phyloP scores from a whole-genome alignment of 2,329 filamentous ascomycete species.

The Stachybotrys chlorohalonatus region DNA sequence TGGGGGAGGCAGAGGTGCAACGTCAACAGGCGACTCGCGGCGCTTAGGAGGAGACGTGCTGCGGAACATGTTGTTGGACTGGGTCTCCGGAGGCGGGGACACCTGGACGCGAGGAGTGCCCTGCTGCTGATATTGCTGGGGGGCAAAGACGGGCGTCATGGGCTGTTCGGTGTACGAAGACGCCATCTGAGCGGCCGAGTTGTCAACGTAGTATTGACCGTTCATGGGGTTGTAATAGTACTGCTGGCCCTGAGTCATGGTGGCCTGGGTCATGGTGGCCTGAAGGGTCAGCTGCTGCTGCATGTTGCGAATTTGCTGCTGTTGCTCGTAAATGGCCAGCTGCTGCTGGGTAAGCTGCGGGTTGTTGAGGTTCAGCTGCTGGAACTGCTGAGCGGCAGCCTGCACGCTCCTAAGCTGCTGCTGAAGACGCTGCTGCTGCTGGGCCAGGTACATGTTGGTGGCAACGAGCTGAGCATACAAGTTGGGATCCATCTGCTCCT shows the following conservation, averaged over 20 bases:
- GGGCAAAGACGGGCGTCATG: constrained; percentile 22
- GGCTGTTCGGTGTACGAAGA: constrained; percentile 34
- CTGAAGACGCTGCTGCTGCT: constrained; percentile 91
- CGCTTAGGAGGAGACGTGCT: constrained; percentile 59
- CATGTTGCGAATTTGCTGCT: constrained; percentile 30
- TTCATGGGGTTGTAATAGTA: constrained; percentile 81
- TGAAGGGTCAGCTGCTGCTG: constrained; percentile 29
- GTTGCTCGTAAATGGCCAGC: constrained; percentile 36
- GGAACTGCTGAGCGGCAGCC: constrained; percentile 73
- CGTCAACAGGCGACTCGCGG: constrained; percentile 59
- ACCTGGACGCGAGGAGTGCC: constrained; percentile 69
- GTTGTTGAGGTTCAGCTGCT: constrained; percentile 61
- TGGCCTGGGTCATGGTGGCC: constrained; percentile 23
- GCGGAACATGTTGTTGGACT: constrained; percentile 37
- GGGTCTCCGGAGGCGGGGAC: constrained; percentile 64
- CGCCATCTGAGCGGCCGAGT: constrained; percentile 37
- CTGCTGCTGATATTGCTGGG: constrained; percentile 30
- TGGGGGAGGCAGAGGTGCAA: constrained; percentile 68
- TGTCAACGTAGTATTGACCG: constrained; percentile 77
- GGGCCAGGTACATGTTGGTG: constrained; percentile 84
- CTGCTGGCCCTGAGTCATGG: constrained; percentile 51
- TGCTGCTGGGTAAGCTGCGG: constrained; percentile 37
- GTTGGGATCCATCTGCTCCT: constrained; percentile 73
- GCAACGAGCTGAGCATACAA: constrained; percentile 83
- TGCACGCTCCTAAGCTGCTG: constrained; percentile 84